These are phyloP conservation scores for Talaromyces sp. DNA, from an alignment of 2,329 filamentous ascomycete species.

Conservation along the genomic window DNA sequence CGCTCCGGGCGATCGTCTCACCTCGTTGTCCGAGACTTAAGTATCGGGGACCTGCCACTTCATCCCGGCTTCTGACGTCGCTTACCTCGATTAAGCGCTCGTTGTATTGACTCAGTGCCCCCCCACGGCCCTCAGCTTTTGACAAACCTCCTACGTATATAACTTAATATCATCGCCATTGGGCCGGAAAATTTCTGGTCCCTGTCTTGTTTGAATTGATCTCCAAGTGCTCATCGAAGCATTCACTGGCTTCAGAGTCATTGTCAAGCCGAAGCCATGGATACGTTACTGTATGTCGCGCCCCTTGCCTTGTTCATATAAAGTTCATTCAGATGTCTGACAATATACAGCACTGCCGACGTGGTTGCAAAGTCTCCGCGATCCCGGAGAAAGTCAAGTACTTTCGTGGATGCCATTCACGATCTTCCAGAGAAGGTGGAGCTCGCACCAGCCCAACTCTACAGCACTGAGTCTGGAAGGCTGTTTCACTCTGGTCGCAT, in stretches of 20 bases:
- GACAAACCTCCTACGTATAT: neutral
- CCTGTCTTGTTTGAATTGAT: neutral
- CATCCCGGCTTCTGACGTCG: conserved; percentile 4
- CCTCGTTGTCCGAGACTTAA: neutral
- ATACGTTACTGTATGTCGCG: conserved; percentile 42
- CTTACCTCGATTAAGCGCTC: neutral
- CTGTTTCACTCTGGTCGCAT: conserved; percentile 97
- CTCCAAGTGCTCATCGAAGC: neutral
- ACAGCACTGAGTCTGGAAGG: conserved; percentile 94
- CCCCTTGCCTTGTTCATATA: neutral
- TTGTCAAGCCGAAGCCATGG: conserved; percentile 32
- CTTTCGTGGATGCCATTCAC: conserved; percentile 95
- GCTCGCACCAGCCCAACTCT: conserved; percentile 91
- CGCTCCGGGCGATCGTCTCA: neutral
- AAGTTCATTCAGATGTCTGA: neutral
- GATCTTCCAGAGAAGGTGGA: conserved; percentile 78
- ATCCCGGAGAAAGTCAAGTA: conserved; percentile 88
- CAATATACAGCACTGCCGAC: conserved; percentile 69
- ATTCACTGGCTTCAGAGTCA: neutral
- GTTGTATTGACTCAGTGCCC: conserved; percentile 1
- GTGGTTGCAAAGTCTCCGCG: conserved; percentile 85
- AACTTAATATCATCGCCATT: neutral
- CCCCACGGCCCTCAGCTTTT: neutral
- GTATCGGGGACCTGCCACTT: neutral
- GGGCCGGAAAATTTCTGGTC: neutral